A percentile compares a stretch with the other conserved stretches of the same genome.
phyloP scores from a whole-genome alignment of 176 grass and related monocot species.

The Carex pumila region DNA sequence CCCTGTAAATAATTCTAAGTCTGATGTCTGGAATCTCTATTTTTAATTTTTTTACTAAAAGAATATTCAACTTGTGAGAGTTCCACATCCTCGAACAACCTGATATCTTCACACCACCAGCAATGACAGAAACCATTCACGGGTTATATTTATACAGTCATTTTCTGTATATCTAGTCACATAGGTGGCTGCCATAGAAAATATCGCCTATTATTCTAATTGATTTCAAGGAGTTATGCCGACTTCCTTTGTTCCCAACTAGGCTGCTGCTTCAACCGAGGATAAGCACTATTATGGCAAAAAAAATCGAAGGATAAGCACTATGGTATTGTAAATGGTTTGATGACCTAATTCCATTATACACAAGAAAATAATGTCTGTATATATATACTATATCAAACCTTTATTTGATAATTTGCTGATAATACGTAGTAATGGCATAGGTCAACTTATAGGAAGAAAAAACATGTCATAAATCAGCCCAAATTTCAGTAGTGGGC shows the following conservation, averaged over 20 bases:
- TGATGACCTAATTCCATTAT: conserved; percentile 27
- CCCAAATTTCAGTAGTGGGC: neutral
- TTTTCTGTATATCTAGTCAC: neutral
- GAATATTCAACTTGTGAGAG: neutral
- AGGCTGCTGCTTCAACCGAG: neutral
- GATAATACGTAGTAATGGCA: neutral
- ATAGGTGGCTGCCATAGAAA: neutral
- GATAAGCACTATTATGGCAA: neutral
- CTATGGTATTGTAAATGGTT: conserved; percentile 17
- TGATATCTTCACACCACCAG: neutral
- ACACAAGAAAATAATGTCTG: neutral
- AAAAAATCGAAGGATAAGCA: conserved; percentile 9
- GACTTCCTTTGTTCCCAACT: neutral
- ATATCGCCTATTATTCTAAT: neutral
- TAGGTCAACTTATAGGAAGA: neutral
- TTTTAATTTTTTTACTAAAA: neutral
- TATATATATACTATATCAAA: neutral
- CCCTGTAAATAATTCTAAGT: neutral
- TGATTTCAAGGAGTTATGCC: neutral
- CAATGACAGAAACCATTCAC: neutral
- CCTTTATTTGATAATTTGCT: neutral
- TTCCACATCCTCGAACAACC: neutral
- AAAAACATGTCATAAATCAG: neutral
- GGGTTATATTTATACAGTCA: neutral
- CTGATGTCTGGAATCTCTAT: neutral